Evolutionary conservation across 768 basidiomycete genomes (phyloP), one percentile per base, ranked within the genome.

Genomic region (Xerocomellus intermedius): DNA sequence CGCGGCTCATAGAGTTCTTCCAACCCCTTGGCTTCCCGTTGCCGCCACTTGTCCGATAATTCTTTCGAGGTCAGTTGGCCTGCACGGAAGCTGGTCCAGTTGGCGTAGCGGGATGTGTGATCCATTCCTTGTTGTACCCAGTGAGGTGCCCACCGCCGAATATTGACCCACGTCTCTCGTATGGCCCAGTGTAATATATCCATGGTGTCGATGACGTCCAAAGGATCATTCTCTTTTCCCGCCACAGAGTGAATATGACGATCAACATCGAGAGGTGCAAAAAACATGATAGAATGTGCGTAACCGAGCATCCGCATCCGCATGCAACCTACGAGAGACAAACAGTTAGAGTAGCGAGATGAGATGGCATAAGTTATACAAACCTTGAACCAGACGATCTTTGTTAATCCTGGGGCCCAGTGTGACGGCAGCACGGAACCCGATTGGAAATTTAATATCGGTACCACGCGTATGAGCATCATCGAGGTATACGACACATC

Each of bases 251-350:
- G 73, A 47, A 81, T 79, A 2, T 54, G 46, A 17, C 57, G 57
- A 49, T 76, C 73, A 4, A 79, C 68, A 42, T 79, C 77, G 0
- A 63, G 59, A 6, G 79, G 73, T 12, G 76, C 79, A 43, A 78
- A 76, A 58, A 81, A 80, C 50, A 75, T 64, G 17, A 80, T 62
- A 2, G 79, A 77, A 50, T 81, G 80, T 0, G 75, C 76, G 12
- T 66, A 60, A 17, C 80, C 80, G 1, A 81, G 69, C 59, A 74
- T 71, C 5, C 80, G 72, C 79, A 81, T 79, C 12, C 80, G 69
- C 80, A 81, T 81, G 50, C 79, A 81, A 7, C 79, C 80, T 80
- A n/a, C 22, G 4, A 21, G 21, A 9, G 3, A 50, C 8, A 9
- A 6, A 32, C 12, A 42, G 6, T 33, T 6, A 22, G 26, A 46